Evolutionary conservation across 306 rosid species (phyloP).

Genomic region (Dicorynia guianensis): DNA sequence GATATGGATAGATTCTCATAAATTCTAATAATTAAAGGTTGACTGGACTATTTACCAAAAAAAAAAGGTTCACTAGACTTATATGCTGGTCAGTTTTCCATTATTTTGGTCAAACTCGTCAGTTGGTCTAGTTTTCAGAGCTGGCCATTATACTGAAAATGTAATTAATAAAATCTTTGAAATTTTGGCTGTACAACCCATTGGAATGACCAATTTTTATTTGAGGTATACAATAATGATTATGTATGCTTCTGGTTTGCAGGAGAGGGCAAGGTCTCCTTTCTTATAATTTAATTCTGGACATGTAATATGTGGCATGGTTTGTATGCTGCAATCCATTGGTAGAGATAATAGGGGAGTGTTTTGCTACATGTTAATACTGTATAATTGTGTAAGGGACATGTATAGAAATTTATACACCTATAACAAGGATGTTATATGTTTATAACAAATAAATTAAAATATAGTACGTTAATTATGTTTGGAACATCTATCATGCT

Average conservation of each 20-base stretch:
- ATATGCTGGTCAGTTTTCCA: neutral
- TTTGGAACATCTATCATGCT: no score
- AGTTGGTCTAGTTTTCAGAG: slow-evolving; percentile 20
- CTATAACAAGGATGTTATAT: neutral
- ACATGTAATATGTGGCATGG: slow-evolving; percentile 3
- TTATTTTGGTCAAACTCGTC: neutral
- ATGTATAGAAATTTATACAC: neutral
- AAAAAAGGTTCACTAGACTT: slow-evolving; percentile 20
- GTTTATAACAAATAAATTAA: no score
- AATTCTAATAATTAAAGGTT: neutral
- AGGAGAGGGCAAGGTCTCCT: slow-evolving; percentile 77
- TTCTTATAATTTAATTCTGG: slow-evolving; percentile 39
- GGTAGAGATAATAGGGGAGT: slow-evolving; percentile 3
- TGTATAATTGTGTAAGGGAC: neutral
- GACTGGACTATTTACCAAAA: no score
- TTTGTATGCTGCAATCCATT: slow-evolving; percentile 19
- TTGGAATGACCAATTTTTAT: neutral
- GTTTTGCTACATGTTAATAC: slow-evolving; percentile 20
- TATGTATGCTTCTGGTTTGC: slow-evolving; percentile 28
- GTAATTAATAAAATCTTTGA: neutral
- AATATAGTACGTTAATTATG: neutral
- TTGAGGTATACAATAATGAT: slow-evolving; percentile 21
- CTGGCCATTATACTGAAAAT: slow-evolving; percentile 17
- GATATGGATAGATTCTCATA: no score
- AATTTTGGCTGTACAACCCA: slow-evolving; percentile 8